These are phyloP conservation scores for Botrytis medusae DNA, from an alignment of 2,329 filamentous ascomycete species.

Conservation along the genomic window DNA sequence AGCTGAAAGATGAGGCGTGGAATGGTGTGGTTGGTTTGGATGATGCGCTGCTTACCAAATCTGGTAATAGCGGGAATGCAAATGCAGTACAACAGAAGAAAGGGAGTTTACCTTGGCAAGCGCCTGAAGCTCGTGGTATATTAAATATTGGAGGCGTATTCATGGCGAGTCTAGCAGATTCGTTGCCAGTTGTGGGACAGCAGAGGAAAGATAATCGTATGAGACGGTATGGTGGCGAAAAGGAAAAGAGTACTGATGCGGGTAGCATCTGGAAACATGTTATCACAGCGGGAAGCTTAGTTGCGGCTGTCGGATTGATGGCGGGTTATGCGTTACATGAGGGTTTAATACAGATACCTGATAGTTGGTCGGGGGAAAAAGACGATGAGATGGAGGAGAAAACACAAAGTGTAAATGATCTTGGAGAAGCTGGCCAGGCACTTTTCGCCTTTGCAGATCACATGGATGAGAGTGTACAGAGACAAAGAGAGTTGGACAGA, in stretches of 20 bases:
- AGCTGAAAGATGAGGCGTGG: constrained; percentile 43
- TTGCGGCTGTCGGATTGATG: constrained; percentile 37
- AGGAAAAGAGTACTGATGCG: constrained; percentile 27
- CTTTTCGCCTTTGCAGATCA: constrained; percentile 32
- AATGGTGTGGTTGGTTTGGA: constrained; percentile 38
- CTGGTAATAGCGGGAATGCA: constrained; percentile 17
- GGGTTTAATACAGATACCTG: constrained; percentile 36
- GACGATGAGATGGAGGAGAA: constrained; percentile 11
- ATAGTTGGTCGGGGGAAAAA: constrained; percentile 21
- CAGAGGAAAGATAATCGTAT: constrained; percentile 35
- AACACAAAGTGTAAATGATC: constrained; percentile 27
- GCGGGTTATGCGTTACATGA: constrained; percentile 40
- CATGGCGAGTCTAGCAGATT: constrained; percentile 35
- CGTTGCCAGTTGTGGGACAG: constrained; percentile 36
- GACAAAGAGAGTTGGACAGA: constrained; percentile 24
- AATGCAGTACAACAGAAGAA: constrained; percentile 25
- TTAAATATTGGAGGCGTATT: constrained; percentile 36
- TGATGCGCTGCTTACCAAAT: constrained; percentile 33
- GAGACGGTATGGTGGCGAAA: constrained; percentile 31
- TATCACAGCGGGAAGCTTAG: constrained; percentile 32
- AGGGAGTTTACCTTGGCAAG: constrained; percentile 37
- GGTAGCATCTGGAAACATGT: constrained; percentile 30
- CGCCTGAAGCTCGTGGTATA: constrained; percentile 34
- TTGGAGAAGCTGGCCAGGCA: constrained; percentile 37
- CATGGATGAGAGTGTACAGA: constrained; percentile 28